Percentiles rank a stretch among this genome's conserved stretches.
Conservation (phyloP, 257 asterid species). For the Solanum corneliomulleri region DNA sequence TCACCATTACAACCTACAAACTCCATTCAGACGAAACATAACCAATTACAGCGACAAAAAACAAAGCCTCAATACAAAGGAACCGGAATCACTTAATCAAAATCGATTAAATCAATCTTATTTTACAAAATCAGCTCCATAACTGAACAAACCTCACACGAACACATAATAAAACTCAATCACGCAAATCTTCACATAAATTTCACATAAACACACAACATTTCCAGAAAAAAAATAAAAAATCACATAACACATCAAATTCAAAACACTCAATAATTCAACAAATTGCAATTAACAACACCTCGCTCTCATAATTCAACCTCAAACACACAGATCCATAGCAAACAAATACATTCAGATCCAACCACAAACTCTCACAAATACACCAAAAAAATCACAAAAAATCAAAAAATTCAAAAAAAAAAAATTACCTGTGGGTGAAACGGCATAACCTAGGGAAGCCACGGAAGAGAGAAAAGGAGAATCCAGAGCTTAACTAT, state of each 20-base stretch:
- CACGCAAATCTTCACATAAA: not conserved
- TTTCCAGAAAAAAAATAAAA: not conserved
- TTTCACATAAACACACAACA: not conserved
- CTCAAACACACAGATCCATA: not conserved
- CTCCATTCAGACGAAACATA: not conserved
- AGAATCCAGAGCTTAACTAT: not conserved
- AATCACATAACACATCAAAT: not conserved
- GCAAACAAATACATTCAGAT: not conserved
- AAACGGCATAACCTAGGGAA: conserved; percentile 1
- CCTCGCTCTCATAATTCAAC: not conserved
- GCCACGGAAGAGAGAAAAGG: not conserved
- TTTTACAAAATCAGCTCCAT: not conserved
- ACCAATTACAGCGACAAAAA: not conserved
- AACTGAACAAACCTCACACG: not conserved
- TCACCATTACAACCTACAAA: not conserved
- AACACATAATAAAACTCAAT: not conserved
- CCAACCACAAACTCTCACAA: not conserved
- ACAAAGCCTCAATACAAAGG: not conserved
- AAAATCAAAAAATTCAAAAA: not conserved
- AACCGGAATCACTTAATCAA: not conserved
- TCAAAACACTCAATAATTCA: not conserved
- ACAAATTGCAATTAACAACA: not conserved
- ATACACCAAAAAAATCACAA: not conserved
- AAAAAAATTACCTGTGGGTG: not conserved
- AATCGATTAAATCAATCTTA: not conserved